Percentiles rank a stretch among this genome's conserved stretches.
These are phyloP conservation scores for Lipomyces starkeyi DNA, from an alignment of 805 yeast species.

Conservation along the genomic window DNA sequence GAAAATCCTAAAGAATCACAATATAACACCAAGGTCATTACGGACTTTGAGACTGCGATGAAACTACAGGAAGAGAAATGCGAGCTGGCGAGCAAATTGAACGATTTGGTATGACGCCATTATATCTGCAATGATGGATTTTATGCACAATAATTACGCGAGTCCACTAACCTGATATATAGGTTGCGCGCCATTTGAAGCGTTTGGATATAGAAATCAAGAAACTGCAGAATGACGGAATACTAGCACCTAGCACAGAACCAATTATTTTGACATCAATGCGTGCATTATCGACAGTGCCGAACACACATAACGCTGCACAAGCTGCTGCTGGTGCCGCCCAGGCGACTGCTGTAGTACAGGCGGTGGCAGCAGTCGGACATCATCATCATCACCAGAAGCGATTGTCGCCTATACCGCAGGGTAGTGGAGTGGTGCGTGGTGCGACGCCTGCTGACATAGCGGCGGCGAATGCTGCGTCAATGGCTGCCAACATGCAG, in stretches of 20 bases:
- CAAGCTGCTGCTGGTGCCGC: slow-evolving; percentile 37
- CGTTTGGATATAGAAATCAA: slow-evolving; percentile 77
- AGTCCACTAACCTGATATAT: background rate
- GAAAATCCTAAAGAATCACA: slow-evolving; percentile 82
- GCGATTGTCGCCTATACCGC: slow-evolving; percentile 1
- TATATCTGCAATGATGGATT: background rate
- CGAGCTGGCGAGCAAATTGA: slow-evolving; percentile 77
- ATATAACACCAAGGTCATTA: slow-evolving; percentile 66
- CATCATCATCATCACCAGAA: background rate
- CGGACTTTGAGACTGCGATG: slow-evolving; percentile 65
- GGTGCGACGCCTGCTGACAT: slow-evolving; percentile 2
- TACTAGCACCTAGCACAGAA: slow-evolving; percentile 55
- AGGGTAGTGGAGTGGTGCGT: background rate
- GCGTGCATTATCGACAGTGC: slow-evolving; percentile 13
- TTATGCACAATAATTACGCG: slow-evolving; percentile 10
- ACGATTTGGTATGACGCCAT: slow-evolving; percentile 47
- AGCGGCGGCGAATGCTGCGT: slow-evolving; percentile 12
- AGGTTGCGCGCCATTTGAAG: slow-evolving; percentile 72
- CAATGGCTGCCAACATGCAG: slow-evolving; percentile 6
- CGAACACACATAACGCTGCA: background rate
- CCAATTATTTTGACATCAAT: slow-evolving; percentile 22
- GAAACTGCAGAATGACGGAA: slow-evolving; percentile 79
- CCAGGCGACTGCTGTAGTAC: slow-evolving; percentile 41
- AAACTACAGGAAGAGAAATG: slow-evolving; percentile 78
- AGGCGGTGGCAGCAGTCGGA: background rate